A percentile compares a stretch with the other conserved stretches of the same genome.
Conservation (phyloP, 2,329 filamentous ascomycete genomes). For the Cadophora malorum region DNA sequence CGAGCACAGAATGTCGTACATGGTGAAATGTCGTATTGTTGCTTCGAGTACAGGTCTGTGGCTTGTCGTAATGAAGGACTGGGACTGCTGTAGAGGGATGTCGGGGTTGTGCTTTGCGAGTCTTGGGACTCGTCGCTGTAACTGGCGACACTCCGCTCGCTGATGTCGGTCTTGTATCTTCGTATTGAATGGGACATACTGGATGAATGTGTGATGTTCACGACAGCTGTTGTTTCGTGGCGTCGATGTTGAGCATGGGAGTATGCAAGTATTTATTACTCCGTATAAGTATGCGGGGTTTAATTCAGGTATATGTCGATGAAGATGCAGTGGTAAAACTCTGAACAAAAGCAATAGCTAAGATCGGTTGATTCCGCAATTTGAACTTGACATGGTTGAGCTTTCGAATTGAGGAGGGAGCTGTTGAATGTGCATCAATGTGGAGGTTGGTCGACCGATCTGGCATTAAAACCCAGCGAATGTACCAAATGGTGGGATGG, state of each 20-base stretch:
- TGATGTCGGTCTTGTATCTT: slow-evolving; percentile 39
- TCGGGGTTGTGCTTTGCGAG: slow-evolving; percentile 56
- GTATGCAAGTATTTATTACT: slow-evolving; percentile 15
- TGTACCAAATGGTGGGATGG: neutral
- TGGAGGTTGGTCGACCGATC: slow-evolving; percentile 22
- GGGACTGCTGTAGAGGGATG: slow-evolving; percentile 53
- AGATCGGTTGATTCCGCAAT: slow-evolving; percentile 25
- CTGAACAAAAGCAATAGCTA: slow-evolving; percentile 25
- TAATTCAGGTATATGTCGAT: slow-evolving; percentile 2
- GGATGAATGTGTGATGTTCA: slow-evolving; percentile 21
- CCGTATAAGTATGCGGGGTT: slow-evolving; percentile 4
- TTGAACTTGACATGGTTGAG: slow-evolving; percentile 34
- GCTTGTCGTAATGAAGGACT: slow-evolving; percentile 37
- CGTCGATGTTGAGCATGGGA: slow-evolving; percentile 13
- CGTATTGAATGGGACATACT: slow-evolving; percentile 40
- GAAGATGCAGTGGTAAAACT: slow-evolving; percentile 13
- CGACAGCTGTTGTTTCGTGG: slow-evolving; percentile 19
- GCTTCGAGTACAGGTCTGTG: slow-evolving; percentile 30
- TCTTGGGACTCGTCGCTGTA: slow-evolving; percentile 54
- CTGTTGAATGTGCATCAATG: slow-evolving; percentile 23
- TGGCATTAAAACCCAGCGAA: slow-evolving; percentile 31
- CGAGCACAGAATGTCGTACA: slow-evolving; percentile 42
- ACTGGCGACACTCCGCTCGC: slow-evolving; percentile 49
- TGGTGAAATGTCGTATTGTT: slow-evolving; percentile 37
- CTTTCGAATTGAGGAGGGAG: slow-evolving; percentile 26